phyloP scores from a whole-genome alignment of 805 yeast species.

The Nakazawaea sp. region DNA sequence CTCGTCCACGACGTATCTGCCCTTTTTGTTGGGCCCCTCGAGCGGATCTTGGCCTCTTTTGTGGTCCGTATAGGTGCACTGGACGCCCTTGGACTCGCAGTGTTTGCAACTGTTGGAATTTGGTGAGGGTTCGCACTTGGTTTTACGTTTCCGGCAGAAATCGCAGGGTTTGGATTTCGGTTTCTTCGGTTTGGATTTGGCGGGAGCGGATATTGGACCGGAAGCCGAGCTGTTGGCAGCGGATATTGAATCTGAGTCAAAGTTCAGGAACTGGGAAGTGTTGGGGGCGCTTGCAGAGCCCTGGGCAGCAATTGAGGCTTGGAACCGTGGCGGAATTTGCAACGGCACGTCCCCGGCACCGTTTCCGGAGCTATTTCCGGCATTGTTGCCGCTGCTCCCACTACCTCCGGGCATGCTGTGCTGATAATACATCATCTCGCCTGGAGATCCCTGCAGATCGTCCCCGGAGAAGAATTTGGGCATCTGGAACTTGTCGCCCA shows the following conservation, averaged over 20 bases:
- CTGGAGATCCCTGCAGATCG: no score
- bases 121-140: constrained; percentile 68
- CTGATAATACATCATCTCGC: constrained; percentile 8
- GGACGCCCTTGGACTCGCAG: constrained; percentile 67
- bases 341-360: neutral
- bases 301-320: constrained; percentile 9
- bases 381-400: neutral
- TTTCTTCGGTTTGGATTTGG: constrained; percentile 11
- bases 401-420: constrained; percentile 1
- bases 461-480: no score
- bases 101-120: constrained; percentile 60
- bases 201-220: neutral
- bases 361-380: neutral
- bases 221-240: neutral
- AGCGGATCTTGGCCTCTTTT: constrained; percentile 27
- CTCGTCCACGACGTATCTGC: constrained; percentile 25
- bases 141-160: constrained; percentile 74
- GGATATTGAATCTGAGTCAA: no score
- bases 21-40: constrained; percentile 17
- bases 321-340: constrained; percentile 10
- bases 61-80: constrained; percentile 66
- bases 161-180: constrained; percentile 65
- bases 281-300: no score
- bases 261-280: neutral
- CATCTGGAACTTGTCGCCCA: no score